These are phyloP conservation scores for Helenozyma baotianmanensis DNA, from an alignment of 805 yeast species.

Conservation along the genomic window DNA sequence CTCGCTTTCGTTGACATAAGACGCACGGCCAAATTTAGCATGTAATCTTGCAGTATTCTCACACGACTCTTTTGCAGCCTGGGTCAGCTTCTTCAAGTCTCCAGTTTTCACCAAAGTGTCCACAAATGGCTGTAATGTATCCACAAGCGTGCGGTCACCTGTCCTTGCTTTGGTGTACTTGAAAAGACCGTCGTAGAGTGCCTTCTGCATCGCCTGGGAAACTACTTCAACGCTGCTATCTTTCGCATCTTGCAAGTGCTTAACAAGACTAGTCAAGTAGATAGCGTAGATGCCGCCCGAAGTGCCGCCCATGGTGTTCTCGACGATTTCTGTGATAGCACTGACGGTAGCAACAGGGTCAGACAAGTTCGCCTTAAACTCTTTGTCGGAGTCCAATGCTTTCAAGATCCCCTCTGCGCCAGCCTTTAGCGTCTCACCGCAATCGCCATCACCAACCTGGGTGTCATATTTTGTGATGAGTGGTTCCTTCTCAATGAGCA, in stretches of 20 bases:
- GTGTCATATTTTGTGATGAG: slow-evolving; percentile 81
- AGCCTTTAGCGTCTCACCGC: slow-evolving; percentile 83
- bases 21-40: slow-evolving; percentile 92
- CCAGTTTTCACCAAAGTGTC: slow-evolving; percentile 48
- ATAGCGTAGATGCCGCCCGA: slow-evolving; percentile 92
- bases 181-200: slow-evolving; percentile 65
- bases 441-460: slow-evolving; percentile 94
- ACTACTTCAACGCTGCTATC: slow-evolving; percentile 31
- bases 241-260: slow-evolving; percentile 35
- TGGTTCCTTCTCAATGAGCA: slow-evolving; percentile 52
- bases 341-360: slow-evolving; percentile 58
- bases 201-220: slow-evolving; percentile 50
- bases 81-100: slow-evolving; percentile 56
- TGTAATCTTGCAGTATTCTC: slow-evolving; percentile 65
- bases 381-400: slow-evolving; percentile 39
- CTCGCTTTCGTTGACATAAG: slow-evolving; percentile 70
- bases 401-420: slow-evolving; percentile 73
- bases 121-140: slow-evolving; percentile 84
- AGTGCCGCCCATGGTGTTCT: slow-evolving; percentile 95
- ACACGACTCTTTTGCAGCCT: slow-evolving; percentile 73
- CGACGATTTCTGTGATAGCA: slow-evolving; percentile 79
- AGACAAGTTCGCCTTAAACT: slow-evolving; percentile 21
- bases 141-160: slow-evolving; percentile 87
- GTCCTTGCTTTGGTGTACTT: slow-evolving; percentile 83
- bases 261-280: slow-evolving; percentile 70